Percentiles rank a stretch among this genome's conserved stretches.
Conservation (phyloP, 345 rosid genomes). For the Lumnitzera racemosa region DNA sequence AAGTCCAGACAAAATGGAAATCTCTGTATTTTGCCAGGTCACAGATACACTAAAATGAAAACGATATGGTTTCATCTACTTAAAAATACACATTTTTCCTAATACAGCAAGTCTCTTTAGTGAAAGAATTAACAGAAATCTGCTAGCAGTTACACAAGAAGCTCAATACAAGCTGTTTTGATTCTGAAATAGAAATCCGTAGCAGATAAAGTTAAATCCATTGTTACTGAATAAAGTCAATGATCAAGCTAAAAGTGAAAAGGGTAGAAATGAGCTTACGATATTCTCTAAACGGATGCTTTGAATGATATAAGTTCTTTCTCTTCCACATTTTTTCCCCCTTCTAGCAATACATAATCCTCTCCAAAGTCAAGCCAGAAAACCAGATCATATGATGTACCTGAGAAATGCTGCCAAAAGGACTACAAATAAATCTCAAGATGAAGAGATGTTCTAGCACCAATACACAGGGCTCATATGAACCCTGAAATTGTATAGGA, state of each 20-base stretch:
- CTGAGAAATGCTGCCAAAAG: background rate
- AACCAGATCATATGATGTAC: background rate
- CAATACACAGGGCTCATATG: too few species aligned
- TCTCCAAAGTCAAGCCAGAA: background rate
- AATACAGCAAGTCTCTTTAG: too few species aligned
- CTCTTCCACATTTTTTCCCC: constrained; percentile 14
- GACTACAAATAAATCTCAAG: background rate
- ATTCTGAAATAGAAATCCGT: background rate
- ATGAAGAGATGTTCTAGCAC: too few species aligned
- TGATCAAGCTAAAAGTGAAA: background rate
- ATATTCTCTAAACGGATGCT: constrained; percentile 40
- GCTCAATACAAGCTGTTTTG: background rate
- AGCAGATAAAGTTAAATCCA: background rate
- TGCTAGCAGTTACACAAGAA: too few species aligned
- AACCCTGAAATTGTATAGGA: too few species aligned
- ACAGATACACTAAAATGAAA: too few species aligned
- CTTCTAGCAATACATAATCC: background rate
- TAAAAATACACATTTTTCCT: too few species aligned
- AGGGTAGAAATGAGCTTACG: constrained; percentile 35
- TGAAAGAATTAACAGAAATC: too few species aligned
- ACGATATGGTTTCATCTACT: too few species aligned
- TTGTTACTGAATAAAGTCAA: too few species aligned
- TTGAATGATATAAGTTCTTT: constrained; percentile 40
- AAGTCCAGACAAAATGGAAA: background rate
- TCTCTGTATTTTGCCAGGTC: background rate